Conservation (phyloP, 768 basidiomycete genomes). For the Xanthoconium stramineum region DNA sequence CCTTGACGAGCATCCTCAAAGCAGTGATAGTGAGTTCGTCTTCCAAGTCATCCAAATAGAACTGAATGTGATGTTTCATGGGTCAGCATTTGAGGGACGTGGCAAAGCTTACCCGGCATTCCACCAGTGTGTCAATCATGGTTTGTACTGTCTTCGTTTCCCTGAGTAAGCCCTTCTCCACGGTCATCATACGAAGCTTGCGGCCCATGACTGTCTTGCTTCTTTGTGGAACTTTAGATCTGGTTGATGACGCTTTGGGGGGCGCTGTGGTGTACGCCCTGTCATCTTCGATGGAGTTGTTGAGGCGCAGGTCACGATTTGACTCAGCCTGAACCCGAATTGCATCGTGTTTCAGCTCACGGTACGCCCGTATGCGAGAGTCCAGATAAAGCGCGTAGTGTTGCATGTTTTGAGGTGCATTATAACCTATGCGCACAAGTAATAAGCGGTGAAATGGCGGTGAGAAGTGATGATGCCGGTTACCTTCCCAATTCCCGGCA, state of each 20-base stretch:
- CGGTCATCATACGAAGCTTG: slow-evolving; percentile 86
- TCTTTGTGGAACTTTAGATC: slow-evolving; percentile 41
- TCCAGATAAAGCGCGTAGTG: slow-evolving; percentile 89
- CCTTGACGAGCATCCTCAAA: slow-evolving; percentile 91
- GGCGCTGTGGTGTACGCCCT: slow-evolving; percentile 30
- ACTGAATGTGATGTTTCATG: slow-evolving; percentile 43
- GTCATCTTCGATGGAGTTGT: slow-evolving; percentile 64
- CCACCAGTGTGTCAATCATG: slow-evolving; percentile 84
- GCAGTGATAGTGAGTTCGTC: slow-evolving; percentile 89
- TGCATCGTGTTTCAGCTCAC: slow-evolving; percentile 90
- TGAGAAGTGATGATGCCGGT: slow-evolving; percentile 11
- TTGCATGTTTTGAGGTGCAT: slow-evolving; percentile 80
- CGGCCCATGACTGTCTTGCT: slow-evolving; percentile 80
- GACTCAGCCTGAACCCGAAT: slow-evolving; percentile 91
- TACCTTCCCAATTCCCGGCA: slow-evolving; percentile 87
- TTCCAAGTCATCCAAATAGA: slow-evolving; percentile 90
- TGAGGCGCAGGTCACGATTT: slow-evolving; percentile 76
- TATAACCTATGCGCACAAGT: slow-evolving; percentile 56
- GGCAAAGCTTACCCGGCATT: slow-evolving; percentile 69
- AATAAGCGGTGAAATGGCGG: background rate
- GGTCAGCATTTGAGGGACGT: background rate
- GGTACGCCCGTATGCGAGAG: slow-evolving; percentile 81
- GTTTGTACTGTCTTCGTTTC: slow-evolving; percentile 90
- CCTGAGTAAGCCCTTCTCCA: slow-evolving; percentile 91
- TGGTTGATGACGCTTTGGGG: slow-evolving; percentile 32